A percentile compares a stretch with the other conserved stretches of the same genome.
Conservation (phyloP, 345 rosid genomes). For the Abelmoschus esculentus region DNA sequence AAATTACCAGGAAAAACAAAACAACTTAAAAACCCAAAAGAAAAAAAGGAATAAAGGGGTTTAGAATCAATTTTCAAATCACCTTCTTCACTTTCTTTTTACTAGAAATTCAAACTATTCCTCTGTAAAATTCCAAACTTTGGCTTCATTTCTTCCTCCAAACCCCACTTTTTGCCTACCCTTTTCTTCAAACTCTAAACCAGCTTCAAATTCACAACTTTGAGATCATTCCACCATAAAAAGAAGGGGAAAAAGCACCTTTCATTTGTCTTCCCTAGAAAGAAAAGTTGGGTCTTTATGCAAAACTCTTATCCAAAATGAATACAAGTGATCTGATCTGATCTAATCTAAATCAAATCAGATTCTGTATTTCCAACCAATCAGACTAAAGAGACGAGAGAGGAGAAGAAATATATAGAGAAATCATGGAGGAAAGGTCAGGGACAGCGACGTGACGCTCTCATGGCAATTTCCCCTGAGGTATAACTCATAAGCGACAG, state of each 20-base stretch:
- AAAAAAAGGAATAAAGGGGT: background rate
- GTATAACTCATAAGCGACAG: background rate
- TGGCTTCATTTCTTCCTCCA: background rate
- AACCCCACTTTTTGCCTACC: background rate
- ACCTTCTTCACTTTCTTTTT: no score
- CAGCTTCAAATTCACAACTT: slow-evolving; percentile 1
- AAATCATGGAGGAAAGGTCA: background rate
- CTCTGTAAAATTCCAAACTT: background rate
- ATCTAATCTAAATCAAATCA: no score
- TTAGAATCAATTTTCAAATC: background rate
- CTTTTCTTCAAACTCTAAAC: background rate
- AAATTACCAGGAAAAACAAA: slow-evolving; percentile 7
- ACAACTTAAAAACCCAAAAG: background rate
- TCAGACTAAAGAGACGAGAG: background rate
- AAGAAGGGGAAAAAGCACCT: background rate
- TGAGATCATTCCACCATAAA: background rate
- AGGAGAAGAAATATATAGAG: background rate
- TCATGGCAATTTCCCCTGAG: background rate
- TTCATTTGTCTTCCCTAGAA: background rate
- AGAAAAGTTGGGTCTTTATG: background rate
- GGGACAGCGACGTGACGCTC: background rate
- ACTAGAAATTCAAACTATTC: background rate
- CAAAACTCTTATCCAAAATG: slow-evolving; percentile 3
- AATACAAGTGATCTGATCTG: background rate
- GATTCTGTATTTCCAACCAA: background rate